These are phyloP conservation scores for Acacia pycnantha DNA, from an alignment of 331 rosid species.

Conservation along the genomic window DNA sequence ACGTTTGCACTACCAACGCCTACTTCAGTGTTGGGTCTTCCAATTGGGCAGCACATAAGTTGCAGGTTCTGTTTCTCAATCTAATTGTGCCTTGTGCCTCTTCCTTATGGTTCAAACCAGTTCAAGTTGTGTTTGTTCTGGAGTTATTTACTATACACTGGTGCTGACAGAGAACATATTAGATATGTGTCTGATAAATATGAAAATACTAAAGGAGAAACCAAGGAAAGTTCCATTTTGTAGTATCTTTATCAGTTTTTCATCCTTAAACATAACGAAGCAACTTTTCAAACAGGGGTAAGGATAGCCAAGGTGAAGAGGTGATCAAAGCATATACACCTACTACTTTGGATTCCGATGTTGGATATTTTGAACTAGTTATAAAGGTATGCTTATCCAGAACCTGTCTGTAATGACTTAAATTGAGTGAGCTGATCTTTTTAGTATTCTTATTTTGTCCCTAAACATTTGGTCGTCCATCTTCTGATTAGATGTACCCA, in stretches of 20 bases:
- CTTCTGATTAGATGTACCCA: constrained; percentile 80
- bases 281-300: constrained; percentile 68
- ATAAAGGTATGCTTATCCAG: constrained; percentile 58
- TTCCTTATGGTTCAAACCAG: neutral
- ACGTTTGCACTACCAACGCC: constrained; percentile 76
- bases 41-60: constrained; percentile 98
- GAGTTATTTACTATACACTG: neutral
- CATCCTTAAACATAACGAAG: constrained; percentile 9
- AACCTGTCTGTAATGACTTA: neutral
- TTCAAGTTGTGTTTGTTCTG: neutral
- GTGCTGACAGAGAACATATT: neutral
- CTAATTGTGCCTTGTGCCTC: neutral
- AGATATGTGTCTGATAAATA: neutral
- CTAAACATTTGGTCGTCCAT: neutral
- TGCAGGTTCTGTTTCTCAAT: constrained; percentile 69
- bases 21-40: constrained; percentile 89
- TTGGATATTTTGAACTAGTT: constrained; percentile 89
- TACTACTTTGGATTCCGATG: constrained; percentile 92
- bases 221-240: neutral
- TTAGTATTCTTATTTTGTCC: neutral
- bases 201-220: neutral
- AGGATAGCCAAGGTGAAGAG: constrained; percentile 83
- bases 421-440: constrained; percentile 7
- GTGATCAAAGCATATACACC: constrained; percentile 95
- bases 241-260: neutral